These are phyloP conservation scores for Amanita jacksonii DNA, from an alignment of 768 basidiomycete species.

Conservation along the genomic window DNA sequence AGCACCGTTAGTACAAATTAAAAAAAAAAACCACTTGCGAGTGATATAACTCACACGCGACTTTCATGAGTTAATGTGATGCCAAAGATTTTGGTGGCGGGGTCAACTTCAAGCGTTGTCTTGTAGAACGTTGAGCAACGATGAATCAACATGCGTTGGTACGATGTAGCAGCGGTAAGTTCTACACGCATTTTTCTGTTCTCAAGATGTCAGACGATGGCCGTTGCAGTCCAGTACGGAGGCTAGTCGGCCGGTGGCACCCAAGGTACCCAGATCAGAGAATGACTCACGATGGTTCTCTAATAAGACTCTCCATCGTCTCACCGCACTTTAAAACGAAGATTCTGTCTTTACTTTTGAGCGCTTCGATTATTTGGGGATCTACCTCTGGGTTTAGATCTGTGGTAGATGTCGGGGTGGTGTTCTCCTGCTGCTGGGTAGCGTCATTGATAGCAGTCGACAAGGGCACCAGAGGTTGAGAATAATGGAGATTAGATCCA, in stretches of 20 bases:
- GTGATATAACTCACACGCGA: slow-evolving; percentile 50
- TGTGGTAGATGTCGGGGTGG: slow-evolving; percentile 11
- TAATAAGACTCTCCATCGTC: slow-evolving; percentile 69
- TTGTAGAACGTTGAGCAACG: slow-evolving; percentile 79
- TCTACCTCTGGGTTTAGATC: slow-evolving; percentile 43
- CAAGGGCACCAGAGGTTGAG: slow-evolving; percentile 12
- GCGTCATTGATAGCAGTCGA: slow-evolving; percentile 11
- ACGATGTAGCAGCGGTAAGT: slow-evolving; percentile 61
- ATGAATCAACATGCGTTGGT: slow-evolving; percentile 80
- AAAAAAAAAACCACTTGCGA: slow-evolving; percentile 9
- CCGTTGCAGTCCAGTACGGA: too few relatives aligned
- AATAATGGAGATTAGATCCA: slow-evolving; percentile 12
- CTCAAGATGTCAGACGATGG: neutral
- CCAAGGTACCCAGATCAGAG: neutral
- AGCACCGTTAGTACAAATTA: slow-evolving; percentile 14
- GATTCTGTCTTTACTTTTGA: slow-evolving; percentile 79
- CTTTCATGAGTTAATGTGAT: slow-evolving; percentile 55
- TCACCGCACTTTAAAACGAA: slow-evolving; percentile 88
- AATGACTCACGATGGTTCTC: slow-evolving; percentile 3
- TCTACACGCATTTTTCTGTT: slow-evolving; percentile 50
- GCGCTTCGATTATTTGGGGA: slow-evolving; percentile 75
- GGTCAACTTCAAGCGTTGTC: slow-evolving; percentile 62
- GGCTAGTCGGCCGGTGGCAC: neutral
- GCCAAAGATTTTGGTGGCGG: slow-evolving; percentile 49
- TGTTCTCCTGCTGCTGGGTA: slow-evolving; percentile 15